Base-by-base conservation (phyloP, 2,329 filamentous ascomycete genomes). In the Paracoccidioides brasiliensis region DNA sequence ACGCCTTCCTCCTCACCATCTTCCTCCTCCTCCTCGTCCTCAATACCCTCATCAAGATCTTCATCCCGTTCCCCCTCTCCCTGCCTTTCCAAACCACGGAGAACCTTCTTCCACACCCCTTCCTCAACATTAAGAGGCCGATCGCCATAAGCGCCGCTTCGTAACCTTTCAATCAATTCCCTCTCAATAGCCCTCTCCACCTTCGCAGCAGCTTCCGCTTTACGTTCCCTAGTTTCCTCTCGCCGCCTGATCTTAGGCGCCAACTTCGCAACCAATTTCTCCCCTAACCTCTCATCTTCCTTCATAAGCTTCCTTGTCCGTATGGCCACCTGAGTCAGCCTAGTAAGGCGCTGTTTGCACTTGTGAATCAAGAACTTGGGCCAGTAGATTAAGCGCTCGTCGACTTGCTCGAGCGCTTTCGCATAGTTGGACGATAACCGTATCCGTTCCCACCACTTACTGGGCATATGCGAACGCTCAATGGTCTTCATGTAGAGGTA, bases 401-500 rank as follows among this genome's bases (percentile, higher is more conserved):
- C 90, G 62, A 98, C 82, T 70, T 95, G 88, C 63, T 87, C 81
- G 32, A 98, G 80, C 0, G 93, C 93, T 68, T 90, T 86, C 60
- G 84, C 82, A 72, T 97, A 97, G 76, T 97, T 96, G 64, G 83
- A 82, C 33, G 88, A 89, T 38, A 98, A 78, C 67, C 90, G 88
- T 69, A 96, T 89, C 63, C 85, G 84, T 74, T 97, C 90, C 93
- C 93, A 98, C 75, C 91, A 83, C 72, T 95, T 94, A 57, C 82
- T 85, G 1, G 91, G 93, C 72, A 91, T 81, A 71, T 90, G 91
- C 10, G 86, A 80, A 59, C 93, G 87, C 76, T 95, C 90, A 63
- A 90, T 82, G 4, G 89, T 93, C 77, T 96, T 97, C 80, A 95
- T 95, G 79, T 95, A 97, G 56, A 97, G 84, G 74, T 96, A 97